Percentiles rank a stretch among this genome's conserved stretches.
Evolutionary conservation across 169 alveolate species (phyloP).

Genomic region (Eimeria praecox): DNA sequence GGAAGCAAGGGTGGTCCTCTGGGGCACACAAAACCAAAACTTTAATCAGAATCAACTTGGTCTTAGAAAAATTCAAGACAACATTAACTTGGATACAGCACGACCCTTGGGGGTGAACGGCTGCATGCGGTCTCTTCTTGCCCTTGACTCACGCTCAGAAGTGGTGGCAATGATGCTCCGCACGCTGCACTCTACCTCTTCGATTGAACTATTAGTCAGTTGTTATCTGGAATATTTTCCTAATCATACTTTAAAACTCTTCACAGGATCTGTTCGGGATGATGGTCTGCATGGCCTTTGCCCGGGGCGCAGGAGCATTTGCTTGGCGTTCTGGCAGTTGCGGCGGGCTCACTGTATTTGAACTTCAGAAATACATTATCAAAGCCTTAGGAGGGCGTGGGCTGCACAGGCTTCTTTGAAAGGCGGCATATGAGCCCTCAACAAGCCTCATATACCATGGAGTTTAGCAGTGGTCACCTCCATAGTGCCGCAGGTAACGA

Average conservation of each 20-base stretch:
- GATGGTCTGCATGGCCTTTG: neutral
- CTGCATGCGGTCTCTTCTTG: neutral
- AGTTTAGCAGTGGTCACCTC: neutral
- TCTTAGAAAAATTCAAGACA: neutral
- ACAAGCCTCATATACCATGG: slow-evolving; percentile 1
- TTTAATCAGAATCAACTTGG: neutral
- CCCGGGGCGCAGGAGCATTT: neutral
- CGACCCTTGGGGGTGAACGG: neutral
- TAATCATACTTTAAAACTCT: neutral
- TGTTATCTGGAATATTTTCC: neutral
- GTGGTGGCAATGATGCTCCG: neutral
- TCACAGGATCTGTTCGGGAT: neutral
- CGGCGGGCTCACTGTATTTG: neutral
- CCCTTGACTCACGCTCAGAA: neutral
- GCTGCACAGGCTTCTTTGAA: neutral
- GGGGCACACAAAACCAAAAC: neutral
- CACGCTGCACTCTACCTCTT: neutral
- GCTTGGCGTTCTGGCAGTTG: neutral
- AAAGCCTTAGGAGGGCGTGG: neutral
- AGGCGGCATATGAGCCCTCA: neutral
- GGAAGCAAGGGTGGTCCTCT: neutral
- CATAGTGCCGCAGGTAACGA: neutral
- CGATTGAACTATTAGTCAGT: neutral
- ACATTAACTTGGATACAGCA: neutral
- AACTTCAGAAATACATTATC: neutral